Base-by-base conservation (phyloP, 2,329 filamentous ascomycete genomes). In the Dactylella cylindrospora region DNA sequence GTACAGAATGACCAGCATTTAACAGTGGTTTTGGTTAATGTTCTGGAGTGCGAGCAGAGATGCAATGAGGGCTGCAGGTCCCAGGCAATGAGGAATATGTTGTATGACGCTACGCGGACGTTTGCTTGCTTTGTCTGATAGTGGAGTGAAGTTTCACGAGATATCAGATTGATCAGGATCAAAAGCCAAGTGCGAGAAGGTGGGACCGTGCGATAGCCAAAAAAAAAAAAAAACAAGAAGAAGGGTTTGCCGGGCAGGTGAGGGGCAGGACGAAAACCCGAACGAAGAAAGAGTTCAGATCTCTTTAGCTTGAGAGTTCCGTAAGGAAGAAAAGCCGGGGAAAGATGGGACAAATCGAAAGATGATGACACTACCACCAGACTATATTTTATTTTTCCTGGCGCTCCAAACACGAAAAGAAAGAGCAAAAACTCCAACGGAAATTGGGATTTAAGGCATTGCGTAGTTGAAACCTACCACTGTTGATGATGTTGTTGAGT, bases 401-500 rank as follows among this genome's bases (percentile, higher is more conserved):
- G 38, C 19, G 26, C 29, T 13, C 43, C 29, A 43, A 40, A 31
- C 13, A 50, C 46, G 15, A 20, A 15, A 10, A 40, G 19, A 10
- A 28, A 41, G 22, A 23, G 35, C 52, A 23, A 35, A 31, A 49
- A 43, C 43, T 57, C 13, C 28, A 44, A 20, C 47, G 52, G 43
- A 49, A 41, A 47, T 28, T 38, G 20, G 32, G 31, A 20, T 12
- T 19, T 57, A 29, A 23, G 25, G 17, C 43, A 2, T 45, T 28
- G 17, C 13, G 17, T 31, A 32, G 19, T 25, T n/a, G 25, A 15
- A 12, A 15, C 32, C 17, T 15, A 41, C 38, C 40, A 28, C 43
- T 31, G 50, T 47, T 38, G 57, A 54, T 62, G 50, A 54, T 46
- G 55, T 54, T 50, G 52, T 54, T 50, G 52, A 39, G n/a, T 43